These are phyloP conservation scores for Peronospora tabacina DNA, from an alignment of 352 stramenopile species.

Conservation along the genomic window DNA sequence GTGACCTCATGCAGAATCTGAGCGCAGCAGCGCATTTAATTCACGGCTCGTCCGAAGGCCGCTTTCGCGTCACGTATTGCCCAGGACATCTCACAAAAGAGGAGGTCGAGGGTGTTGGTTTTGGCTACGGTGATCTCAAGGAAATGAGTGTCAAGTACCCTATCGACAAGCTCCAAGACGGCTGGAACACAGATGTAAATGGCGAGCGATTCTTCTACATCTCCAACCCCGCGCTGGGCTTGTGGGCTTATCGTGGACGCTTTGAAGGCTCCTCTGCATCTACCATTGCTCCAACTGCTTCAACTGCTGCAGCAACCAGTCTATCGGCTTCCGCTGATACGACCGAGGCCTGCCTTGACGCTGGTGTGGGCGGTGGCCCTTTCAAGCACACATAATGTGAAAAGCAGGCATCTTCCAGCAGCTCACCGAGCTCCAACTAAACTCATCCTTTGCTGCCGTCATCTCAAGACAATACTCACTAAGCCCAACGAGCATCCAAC, in stretches of 20 bases:
- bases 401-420: background rate
- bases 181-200: slow-evolving; percentile 86
- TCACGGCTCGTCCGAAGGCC: slow-evolving; percentile 94
- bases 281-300: slow-evolving; percentile 5
- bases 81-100: slow-evolving; percentile 87
- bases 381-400: slow-evolving; percentile 41
- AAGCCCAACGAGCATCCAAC: slow-evolving; percentile 4
- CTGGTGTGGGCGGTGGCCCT: slow-evolving; percentile 67
- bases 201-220: slow-evolving; percentile 94
- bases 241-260: slow-evolving; percentile 89
- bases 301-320: slow-evolving; percentile 22
- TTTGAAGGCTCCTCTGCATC: slow-evolving; percentile 47
- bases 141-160: slow-evolving; percentile 84
- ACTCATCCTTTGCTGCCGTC: background rate
- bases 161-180: slow-evolving; percentile 79
- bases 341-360: slow-evolving; percentile 50
- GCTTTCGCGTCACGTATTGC: slow-evolving; percentile 95
- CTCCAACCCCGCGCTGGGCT: slow-evolving; percentile 92
- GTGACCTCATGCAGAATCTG: slow-evolving; percentile 93
- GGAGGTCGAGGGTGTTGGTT: slow-evolving; percentile 91
- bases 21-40: slow-evolving; percentile 94
- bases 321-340: slow-evolving; percentile 34
- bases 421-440: background rate
- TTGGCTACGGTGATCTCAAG: slow-evolving; percentile 84
- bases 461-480: background rate